phyloP scores from a whole-genome alignment of 2,329 filamentous ascomycete genomes.

The Ascochyta fabae region DNA sequence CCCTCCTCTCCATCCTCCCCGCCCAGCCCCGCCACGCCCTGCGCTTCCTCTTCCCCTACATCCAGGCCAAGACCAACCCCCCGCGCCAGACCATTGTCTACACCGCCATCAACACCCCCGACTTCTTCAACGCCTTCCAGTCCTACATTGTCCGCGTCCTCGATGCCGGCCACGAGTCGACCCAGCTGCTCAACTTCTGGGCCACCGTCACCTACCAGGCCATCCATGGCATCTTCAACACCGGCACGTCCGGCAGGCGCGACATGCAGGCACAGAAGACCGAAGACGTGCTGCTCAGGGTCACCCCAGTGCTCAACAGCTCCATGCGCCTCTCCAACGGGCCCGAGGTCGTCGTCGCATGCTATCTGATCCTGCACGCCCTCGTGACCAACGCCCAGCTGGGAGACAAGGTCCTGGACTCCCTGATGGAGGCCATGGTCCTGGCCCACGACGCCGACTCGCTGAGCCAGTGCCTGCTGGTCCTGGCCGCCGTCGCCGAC shows the following conservation, averaged over 20 bases:
- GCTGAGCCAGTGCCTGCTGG: constrained; percentile 74
- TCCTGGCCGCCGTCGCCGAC: constrained; percentile 81
- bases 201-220: constrained; percentile 86
- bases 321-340: constrained; percentile 77
- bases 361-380: constrained; percentile 89
- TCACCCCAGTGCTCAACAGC: constrained; percentile 74
- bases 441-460: constrained; percentile 78
- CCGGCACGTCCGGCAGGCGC: constrained; percentile 74
- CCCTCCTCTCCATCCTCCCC: constrained; percentile 85
- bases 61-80: constrained; percentile 75
- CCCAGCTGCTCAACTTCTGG: constrained; percentile 87
- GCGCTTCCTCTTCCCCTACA: constrained; percentile 85
- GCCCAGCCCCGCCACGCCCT: constrained; percentile 75
- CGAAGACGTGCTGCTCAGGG: constrained; percentile 74
- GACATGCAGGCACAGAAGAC: constrained; percentile 80
- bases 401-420: constrained; percentile 79
- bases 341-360: constrained; percentile 81
- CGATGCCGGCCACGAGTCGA: constrained; percentile 73
- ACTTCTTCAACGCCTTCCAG: constrained; percentile 79
- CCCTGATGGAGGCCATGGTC: constrained; percentile 88
- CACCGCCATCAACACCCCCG: constrained; percentile 77
- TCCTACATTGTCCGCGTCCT: constrained; percentile 78
- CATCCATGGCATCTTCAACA: constrained; percentile 81
- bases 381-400: constrained; percentile 83
- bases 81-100: constrained; percentile 84